Conservation (phyloP, 768 basidiomycete genomes). For the Cystofilobasidium macerans region DNA sequence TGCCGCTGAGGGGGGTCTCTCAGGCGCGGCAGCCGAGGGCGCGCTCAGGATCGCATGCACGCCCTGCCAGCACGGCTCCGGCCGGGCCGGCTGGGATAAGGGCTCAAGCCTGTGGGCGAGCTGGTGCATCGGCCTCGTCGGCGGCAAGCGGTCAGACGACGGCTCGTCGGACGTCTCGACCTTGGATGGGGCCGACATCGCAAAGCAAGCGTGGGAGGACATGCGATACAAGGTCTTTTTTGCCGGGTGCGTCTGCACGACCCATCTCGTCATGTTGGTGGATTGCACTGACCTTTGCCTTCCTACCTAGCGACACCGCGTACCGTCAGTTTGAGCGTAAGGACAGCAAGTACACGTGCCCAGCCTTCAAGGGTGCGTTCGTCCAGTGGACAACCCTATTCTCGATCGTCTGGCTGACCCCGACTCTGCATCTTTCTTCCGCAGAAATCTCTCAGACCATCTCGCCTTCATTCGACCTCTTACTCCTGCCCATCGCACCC, state of each 20-base stretch:
- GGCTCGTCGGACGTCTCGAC: neutral
- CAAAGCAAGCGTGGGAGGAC: neutral
- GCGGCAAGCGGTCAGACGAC: neutral
- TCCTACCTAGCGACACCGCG: conserved; percentile 13
- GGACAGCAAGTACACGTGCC: conserved; percentile 13
- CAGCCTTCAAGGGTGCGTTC: conserved; percentile 18
- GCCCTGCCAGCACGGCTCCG: conserved; percentile 21
- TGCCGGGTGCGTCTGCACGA: conserved; percentile 14
- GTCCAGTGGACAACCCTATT: neutral
- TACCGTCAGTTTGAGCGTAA: conserved; percentile 20
- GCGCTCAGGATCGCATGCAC: conserved; percentile 16
- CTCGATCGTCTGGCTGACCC: neutral
- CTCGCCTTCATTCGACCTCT: conserved; percentile 18
- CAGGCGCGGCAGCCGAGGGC: too few species aligned
- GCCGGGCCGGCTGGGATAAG: conserved; percentile 11
- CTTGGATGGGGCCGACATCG: neutral
- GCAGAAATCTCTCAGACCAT: conserved; percentile 11
- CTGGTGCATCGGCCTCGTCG: conserved; percentile 19
- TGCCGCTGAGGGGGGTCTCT: too few species aligned
- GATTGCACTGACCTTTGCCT: neutral
- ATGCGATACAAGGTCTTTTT: conserved; percentile 23
- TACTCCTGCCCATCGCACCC: conserved; percentile 23
- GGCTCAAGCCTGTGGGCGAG: conserved; percentile 18
- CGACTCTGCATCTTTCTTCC: neutral
- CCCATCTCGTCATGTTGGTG: neutral